phyloP scores from a whole-genome alignment of 208 protist species.

The Trypanosoma boissoni region DNA sequence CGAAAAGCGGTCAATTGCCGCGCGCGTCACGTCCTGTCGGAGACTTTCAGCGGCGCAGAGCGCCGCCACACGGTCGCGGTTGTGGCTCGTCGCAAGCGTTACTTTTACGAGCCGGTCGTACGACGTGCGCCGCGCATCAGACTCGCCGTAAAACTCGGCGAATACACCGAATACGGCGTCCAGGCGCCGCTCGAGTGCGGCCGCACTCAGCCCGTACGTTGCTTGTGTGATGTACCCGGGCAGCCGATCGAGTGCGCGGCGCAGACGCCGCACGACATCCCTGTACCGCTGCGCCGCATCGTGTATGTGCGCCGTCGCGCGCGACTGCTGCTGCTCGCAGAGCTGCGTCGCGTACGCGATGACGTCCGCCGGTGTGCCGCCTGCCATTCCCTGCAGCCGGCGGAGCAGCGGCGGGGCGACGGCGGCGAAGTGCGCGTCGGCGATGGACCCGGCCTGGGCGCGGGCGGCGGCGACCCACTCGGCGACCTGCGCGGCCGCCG shows the following conservation, averaged over 20 bases:
- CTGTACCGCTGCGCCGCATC: slow-evolving; percentile 45
- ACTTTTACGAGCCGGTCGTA: slow-evolving; percentile 59
- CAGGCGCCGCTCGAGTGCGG: slow-evolving; percentile 47
- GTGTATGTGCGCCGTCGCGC: slow-evolving; percentile 35
- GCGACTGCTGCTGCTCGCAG: slow-evolving; percentile 46
- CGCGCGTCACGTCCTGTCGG: slow-evolving; percentile 36
- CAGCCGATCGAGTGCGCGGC: slow-evolving; percentile 39
- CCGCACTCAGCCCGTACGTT: slow-evolving; percentile 39
- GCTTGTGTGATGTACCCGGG: slow-evolving; percentile 44
- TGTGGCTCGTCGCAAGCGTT: slow-evolving; percentile 46
- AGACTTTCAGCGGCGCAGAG: slow-evolving; percentile 45
- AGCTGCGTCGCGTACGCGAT: slow-evolving; percentile 27
- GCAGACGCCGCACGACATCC: slow-evolving; percentile 67
- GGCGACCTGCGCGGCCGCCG: slow-evolving; percentile 37
- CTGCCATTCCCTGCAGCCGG: slow-evolving; percentile 43
- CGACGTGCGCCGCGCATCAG: slow-evolving; percentile 35
- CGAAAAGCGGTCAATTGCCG: slow-evolving; percentile 50
- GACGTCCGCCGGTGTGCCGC: slow-evolving; percentile 40
- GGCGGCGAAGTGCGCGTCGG: slow-evolving; percentile 41
- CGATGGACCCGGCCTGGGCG: slow-evolving; percentile 24
- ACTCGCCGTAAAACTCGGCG: slow-evolving; percentile 45
- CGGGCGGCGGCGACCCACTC: slow-evolving; percentile 38
- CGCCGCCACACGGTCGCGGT: slow-evolving; percentile 31
- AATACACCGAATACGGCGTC: slow-evolving; percentile 48
- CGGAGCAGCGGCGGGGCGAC: slow-evolving; percentile 43